Evolutionary conservation across 805 yeast species (phyloP).

Genomic region (Candida coquimbonensis): DNA sequence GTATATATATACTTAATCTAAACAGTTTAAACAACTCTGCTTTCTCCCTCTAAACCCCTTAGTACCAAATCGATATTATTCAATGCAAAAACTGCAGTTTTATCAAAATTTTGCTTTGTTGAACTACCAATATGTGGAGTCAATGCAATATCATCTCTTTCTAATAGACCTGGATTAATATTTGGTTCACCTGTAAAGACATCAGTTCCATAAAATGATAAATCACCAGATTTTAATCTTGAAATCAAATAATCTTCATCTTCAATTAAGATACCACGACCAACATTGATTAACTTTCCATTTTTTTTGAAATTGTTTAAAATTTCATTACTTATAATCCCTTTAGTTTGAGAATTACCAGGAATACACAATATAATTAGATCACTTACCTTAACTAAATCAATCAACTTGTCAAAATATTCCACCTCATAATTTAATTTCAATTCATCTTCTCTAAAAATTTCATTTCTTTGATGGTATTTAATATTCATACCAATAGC

Average conservation of each 20-base stretch:
- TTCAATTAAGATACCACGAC: slow-evolving; percentile 49
- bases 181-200: slow-evolving; percentile 53
- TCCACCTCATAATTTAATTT: slow-evolving; percentile 29
- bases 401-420: slow-evolving; percentile 30
- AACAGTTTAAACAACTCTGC: slow-evolving; percentile 10
- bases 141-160: slow-evolving; percentile 37
- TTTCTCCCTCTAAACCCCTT: slow-evolving; percentile 21
- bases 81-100: slow-evolving; percentile 38
- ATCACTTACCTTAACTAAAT: slow-evolving; percentile 35
- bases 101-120: slow-evolving; percentile 38
- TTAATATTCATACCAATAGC: slow-evolving; percentile 53
- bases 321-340: slow-evolving; percentile 37
- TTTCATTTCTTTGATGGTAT: slow-evolving; percentile 43
- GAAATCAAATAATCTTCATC: slow-evolving; percentile 41
- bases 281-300: slow-evolving; percentile 48
- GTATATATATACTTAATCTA: too few species aligned
- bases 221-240: slow-evolving; percentile 30
- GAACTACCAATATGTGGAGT: slow-evolving; percentile 64
- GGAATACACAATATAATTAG: slow-evolving; percentile 53
- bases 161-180: slow-evolving; percentile 22
- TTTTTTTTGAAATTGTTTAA: slow-evolving; percentile 33
- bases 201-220: slow-evolving; percentile 53
- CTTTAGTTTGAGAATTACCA: slow-evolving; percentile 43
- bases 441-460: slow-evolving; percentile 24
- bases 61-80: slow-evolving; percentile 34